Base-by-base conservation (phyloP, 2,329 filamentous ascomycete genomes). In the Aspergillus tanneri region DNA sequence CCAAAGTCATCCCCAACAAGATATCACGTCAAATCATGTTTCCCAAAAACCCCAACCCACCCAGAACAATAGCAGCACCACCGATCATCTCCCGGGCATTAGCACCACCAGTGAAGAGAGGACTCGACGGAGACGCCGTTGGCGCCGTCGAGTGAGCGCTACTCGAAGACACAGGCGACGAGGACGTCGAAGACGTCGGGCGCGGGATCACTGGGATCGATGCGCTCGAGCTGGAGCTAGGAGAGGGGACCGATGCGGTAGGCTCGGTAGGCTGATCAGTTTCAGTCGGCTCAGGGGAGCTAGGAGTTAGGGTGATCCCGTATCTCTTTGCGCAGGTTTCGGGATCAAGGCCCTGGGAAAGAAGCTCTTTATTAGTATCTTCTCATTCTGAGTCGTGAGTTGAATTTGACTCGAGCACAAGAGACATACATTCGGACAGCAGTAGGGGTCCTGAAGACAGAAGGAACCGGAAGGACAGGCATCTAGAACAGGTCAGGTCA, bases 391-490 rank as follows among this genome's bases (percentile, higher is more conserved):
- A n/a, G n/a, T n/a, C n/a, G n/a, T n/a, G n/a, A n/a, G n/a, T n/a
- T n/a, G n/a, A n/a, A n/a, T n/a, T n/a, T n/a, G n/a, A n/a, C n/a
- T n/a, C n/a, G 23, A 11, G 8, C 9, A 24, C 14, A 27, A 5
- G 22, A 19, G 3, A 35, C 47, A 10, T 46, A 49, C 47, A 18
- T 45, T 18, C 21, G 47, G 47, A 23, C 47, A 49, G 42, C 47
- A 49, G 42, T 49, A 49, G 4, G 24, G 24, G 16, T 42, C 47
- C 32, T 41, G 34, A 24, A 49, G 36, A 18, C 47, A 49, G 36
- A 49, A 49, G n/a, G 34, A 46, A 9, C 36, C 35, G 4, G 41
- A 19, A 2, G 47, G 47, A 19, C 47, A 49, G 37, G 47, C 47
- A 22, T 41, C 46, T 49, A 43, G 11, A 10, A 11, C 22, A n/a